A percentile compares a stretch with the other conserved stretches of the same genome.
These are phyloP conservation scores for Elaeagnus macrophylla DNA, from an alignment of 306 rosid genomes.

Conservation along the genomic window DNA sequence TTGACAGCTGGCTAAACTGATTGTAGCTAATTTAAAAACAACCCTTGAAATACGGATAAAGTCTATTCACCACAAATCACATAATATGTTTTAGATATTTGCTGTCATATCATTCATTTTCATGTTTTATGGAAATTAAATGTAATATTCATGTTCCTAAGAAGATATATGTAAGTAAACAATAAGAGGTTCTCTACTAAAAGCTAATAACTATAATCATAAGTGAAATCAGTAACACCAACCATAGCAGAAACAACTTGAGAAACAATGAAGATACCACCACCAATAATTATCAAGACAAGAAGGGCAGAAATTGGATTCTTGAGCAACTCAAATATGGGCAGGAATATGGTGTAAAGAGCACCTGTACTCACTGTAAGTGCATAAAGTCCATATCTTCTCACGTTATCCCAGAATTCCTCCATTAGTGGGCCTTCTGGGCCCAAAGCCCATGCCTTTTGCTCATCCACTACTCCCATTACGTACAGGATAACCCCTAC, in stretches of 20 bases:
- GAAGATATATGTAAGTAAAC: too few species aligned
- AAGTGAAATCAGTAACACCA: conserved; percentile 68
- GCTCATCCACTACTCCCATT: conserved; percentile 37
- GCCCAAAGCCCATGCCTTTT: conserved; percentile 73
- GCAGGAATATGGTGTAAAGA: conserved; percentile 50
- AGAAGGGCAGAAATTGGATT: conserved; percentile 85
- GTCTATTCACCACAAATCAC: too few species aligned
- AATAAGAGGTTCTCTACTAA: too few species aligned
- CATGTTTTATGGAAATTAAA: too few species aligned
- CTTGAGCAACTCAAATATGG: conserved; percentile 62
- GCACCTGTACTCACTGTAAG: conserved; percentile 86
- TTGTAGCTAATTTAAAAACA: too few species aligned
- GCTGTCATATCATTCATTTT: too few species aligned
- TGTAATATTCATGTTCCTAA: too few species aligned
- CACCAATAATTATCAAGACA: conserved; percentile 51
- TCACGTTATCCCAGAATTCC: conserved; percentile 91
- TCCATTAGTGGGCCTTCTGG: conserved; percentile 91
- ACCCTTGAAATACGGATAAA: too few species aligned
- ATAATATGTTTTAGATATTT: too few species aligned
- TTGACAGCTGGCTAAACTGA: too few species aligned
- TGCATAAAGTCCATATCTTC: conserved; percentile 78
- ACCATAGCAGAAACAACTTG: conserved; percentile 86
- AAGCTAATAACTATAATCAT: conserved; percentile 49
- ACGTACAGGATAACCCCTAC: conserved; percentile 48
- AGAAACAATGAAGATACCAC: conserved; percentile 48